Percentiles rank a stretch among this genome's conserved stretches.
phyloP scores from a whole-genome alignment of 129 eudicot species.

The Deinandra increscens region DNA sequence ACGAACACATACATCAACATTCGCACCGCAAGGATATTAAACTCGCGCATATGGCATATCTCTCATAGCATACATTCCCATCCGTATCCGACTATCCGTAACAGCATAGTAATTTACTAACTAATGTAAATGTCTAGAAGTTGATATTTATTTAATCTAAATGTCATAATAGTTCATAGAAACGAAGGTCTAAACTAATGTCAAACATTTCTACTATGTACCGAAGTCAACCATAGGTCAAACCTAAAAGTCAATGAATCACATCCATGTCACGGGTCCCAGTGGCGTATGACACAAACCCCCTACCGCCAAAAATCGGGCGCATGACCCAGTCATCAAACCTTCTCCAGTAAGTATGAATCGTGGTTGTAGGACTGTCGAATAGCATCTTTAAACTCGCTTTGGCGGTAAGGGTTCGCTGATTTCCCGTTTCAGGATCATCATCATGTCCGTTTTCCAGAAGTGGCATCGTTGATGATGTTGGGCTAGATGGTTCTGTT shows the following conservation, averaged over 20 bases:
- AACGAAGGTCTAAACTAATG: neutral
- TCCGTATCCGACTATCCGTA: too few species aligned
- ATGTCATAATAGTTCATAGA: neutral
- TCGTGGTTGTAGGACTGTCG: slow-evolving; percentile 46
- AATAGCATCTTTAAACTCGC: slow-evolving; percentile 47
- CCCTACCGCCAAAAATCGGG: slow-evolving; percentile 68
- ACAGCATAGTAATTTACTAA: too few species aligned
- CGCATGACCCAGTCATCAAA: slow-evolving; percentile 65
- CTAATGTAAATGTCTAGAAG: too few species aligned
- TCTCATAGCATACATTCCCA: too few species aligned
- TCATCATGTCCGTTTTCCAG: slow-evolving; percentile 18
- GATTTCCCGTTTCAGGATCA: slow-evolving; percentile 21
- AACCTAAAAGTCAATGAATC: slow-evolving; percentile 24
- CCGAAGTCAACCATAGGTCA: neutral
- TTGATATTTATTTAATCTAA: too few species aligned
- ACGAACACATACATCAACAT: too few species aligned
- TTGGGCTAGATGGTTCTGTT: slow-evolving; percentile 55
- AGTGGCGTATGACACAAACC: slow-evolving; percentile 34
- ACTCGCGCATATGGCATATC: too few species aligned
- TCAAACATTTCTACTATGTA: slow-evolving; percentile 7
- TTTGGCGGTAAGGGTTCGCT: slow-evolving; percentile 14
- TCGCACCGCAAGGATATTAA: too few species aligned
- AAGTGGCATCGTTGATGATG: slow-evolving; percentile 42
- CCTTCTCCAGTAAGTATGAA: slow-evolving; percentile 69
- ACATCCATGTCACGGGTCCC: slow-evolving; percentile 33